These are phyloP conservation scores for Primulina huaijiensis DNA, from an alignment of 257 asterid genomes.

Conservation along the genomic window DNA sequence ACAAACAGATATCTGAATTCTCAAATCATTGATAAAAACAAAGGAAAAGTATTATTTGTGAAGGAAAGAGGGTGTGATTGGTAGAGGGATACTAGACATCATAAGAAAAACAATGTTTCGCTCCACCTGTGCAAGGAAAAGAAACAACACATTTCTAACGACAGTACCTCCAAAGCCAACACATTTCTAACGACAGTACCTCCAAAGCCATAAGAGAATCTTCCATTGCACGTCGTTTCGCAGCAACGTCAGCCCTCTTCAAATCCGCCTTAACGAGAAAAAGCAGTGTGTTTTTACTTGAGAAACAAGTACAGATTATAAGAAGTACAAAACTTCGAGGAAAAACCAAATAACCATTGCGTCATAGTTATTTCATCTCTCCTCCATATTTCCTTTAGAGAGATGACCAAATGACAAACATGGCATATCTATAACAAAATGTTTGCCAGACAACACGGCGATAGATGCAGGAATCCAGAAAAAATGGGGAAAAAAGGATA, in stretches of 20 bases:
- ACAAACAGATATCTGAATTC: constrained; percentile 31
- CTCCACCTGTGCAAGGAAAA: constrained; percentile 9
- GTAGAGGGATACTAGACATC: constrained; percentile 3
- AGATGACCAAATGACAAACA: not conserved
- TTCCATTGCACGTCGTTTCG: constrained; percentile 90
- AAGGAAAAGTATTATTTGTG: constrained; percentile 12
- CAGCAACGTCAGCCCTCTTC: constrained; percentile 75
- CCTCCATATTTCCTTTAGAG: not conserved
- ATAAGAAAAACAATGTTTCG: constrained; percentile 12
- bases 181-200: constrained; percentile 39
- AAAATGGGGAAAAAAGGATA: not conserved
- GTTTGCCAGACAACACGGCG: not conserved
- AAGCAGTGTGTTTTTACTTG: constrained; percentile 13
- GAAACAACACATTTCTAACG: constrained; percentile 9
- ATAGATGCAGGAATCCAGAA: not conserved
- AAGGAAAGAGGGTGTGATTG: not conserved
- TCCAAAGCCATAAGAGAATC: constrained; percentile 85
- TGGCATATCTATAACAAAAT: not conserved
- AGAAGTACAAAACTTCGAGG: not conserved
- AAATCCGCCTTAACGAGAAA: constrained; percentile 71
- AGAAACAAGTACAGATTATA: not conserved
- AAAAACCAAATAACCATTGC: too few relatives aligned
- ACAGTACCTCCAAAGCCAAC: constrained; percentile 72
- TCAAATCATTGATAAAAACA: constrained; percentile 23
- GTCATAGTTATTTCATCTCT: not conserved